Base-by-base conservation (phyloP, 2,329 filamentous ascomycete genomes). In the Colletotrichum orbiculare region DNA sequence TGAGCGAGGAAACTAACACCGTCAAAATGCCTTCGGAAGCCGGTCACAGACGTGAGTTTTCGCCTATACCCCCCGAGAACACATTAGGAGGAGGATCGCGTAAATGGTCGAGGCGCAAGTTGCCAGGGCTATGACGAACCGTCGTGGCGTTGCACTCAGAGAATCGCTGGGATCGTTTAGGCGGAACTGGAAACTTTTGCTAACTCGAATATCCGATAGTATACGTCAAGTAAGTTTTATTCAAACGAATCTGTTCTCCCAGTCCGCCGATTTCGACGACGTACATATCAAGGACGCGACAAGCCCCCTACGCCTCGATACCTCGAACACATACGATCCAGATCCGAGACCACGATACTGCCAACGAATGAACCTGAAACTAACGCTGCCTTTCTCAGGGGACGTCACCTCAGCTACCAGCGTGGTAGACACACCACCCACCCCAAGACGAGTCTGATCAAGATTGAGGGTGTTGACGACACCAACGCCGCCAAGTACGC, bases 321-420 rank as follows among this genome's bases (percentile, higher is more conserved):
- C 9, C 3, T 53, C 25, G 41, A 13, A 17, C 43, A 48, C 17
- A 13, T n/a, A 34, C 53, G 54, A 66, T 25, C 12, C 54, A 41
- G 38, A 54, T 33, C 42, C 39, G 17, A 45, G 38, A 34, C 34
- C 54, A 59, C 33, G 25, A 55, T 15, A 17, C 12, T 12, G 11
- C 3, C 41, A 39, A 15, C 42, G 11, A 49, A 48, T 39, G 49
- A 60, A 46, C 47, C 37, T 33, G 47, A 56, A 33, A 62, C 63
- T 66, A 63, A 66, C 63, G 8, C 54, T 35, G 33, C 15, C 35
- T 33, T 48, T 57, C 17, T 60, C 41, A 96, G 93, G 93, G 95
- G 94, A 87, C 94, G 94, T 85, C 95, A 98, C 90, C 87, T 98
- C 85, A 95, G 91, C 86, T 97, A 97, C 89, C 91, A 97, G 89